Evolutionary conservation across 495 filamentous ascomycete genomes (phyloP), one percentile per base, ranked within the genome.

Genomic region (Viridothelium virens): DNA sequence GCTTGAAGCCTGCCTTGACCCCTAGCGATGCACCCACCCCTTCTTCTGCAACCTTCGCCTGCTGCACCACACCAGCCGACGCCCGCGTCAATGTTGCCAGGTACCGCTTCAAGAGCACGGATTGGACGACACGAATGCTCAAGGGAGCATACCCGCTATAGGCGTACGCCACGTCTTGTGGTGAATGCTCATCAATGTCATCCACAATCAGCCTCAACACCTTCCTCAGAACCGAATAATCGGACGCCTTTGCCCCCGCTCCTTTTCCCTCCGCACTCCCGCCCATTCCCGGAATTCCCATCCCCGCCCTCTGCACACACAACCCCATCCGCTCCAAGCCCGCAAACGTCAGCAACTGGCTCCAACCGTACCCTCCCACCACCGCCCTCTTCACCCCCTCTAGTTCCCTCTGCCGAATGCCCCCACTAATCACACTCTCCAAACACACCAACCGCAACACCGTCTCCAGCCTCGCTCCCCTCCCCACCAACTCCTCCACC

Each of bases 81-180:
- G 68, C 63, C 63, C 64, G 67, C 31, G 86, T 86, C 18, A 91
- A 83, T 5, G 87, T 86, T 4, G 89, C 78, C 47, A 93, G 81
- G 68, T 90, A 89, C 53, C 86, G 85, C 76, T 99, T 99, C 76
- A 97, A 93, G 64, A 97, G 76, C 41, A 97, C 83, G 70, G 90
- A 94, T 77, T 99, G 95, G n/a, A 99, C 88, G 18, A 99, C 84
- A 16, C 95, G 90, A 67, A 97, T 83, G 65, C 90, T 95, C 33
- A 99, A 83, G 2, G 95, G 94, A 5, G 95, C 95, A 74, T 97
- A 97, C 56, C 95, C 95, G 69, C 89, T 93, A 80, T 96, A 99
- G 41, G 96, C 92, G 73, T 97, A 99, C 10, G 95, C 90, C 68
- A 97, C 90, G 68, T 99, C 95, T 70, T 92, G 87, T 9, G 95